Conservation (phyloP, 495 filamentous ascomycete genomes). For the Hypoxylon subgilvum region DNA sequence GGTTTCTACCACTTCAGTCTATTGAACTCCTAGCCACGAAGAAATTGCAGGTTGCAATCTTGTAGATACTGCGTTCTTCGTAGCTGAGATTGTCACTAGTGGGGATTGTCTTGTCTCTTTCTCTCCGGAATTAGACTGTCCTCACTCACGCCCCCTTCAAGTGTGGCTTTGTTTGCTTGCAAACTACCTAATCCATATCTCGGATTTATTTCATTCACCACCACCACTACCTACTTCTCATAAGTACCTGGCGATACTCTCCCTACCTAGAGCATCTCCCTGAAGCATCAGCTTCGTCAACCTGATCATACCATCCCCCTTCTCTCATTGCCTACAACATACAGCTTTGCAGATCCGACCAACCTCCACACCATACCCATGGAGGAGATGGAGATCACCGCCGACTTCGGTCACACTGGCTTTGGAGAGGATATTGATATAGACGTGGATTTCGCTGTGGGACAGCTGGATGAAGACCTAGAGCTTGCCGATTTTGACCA, state of each 20-base stretch:
- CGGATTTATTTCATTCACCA: too few species aligned
- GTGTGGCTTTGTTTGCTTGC: slow-evolving; percentile 21
- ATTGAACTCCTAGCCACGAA: not conserved
- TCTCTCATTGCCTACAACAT: not conserved
- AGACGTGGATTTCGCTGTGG: slow-evolving; percentile 70
- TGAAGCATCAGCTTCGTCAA: not conserved
- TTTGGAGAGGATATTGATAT: slow-evolving; percentile 74
- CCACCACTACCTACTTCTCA: not conserved
- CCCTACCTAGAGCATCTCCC: not conserved
- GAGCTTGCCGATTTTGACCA: slow-evolving; percentile 59
- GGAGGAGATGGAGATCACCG: slow-evolving; percentile 62
- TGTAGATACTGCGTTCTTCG: too few species aligned
- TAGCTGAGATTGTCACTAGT: not conserved
- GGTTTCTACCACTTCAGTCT: not conserved
- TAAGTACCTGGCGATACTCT: not conserved
- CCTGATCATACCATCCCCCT: not conserved
- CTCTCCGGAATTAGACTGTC: slow-evolving; percentile 19
- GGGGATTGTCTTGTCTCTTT: not conserved
- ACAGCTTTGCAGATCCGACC: not conserved
- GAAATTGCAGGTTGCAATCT: not conserved
- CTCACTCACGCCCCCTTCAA: not conserved
- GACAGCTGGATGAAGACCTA: slow-evolving; percentile 66
- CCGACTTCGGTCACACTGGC: slow-evolving; percentile 48
- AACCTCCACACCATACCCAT: slow-evolving; percentile 60
- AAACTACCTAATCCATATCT: too few species aligned